Evolutionary conservation across 805 yeast species (phyloP).

Genomic region (Wickerhamiella vanderwaltii): DNA sequence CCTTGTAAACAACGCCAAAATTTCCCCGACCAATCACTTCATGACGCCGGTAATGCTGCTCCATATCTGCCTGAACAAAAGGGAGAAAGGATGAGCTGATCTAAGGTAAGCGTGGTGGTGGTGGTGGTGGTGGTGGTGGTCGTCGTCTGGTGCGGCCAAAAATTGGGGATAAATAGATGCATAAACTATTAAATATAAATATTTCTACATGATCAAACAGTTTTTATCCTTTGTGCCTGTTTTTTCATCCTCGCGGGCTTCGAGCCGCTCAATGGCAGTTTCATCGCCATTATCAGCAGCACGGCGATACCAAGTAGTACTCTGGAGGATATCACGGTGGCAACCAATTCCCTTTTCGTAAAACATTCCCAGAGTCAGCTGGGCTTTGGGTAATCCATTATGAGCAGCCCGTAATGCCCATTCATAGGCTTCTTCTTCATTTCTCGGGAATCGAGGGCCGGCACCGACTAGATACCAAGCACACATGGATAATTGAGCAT

Average conservation of each 20-base stretch:
- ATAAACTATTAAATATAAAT: not conserved
- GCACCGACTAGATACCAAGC: slow-evolving; percentile 95
- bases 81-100: too few species aligned
- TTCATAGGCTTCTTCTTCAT: slow-evolving; percentile 77
- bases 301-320: slow-evolving; percentile 60
- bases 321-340: slow-evolving; percentile 40
- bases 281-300: slow-evolving; percentile 56
- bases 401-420: slow-evolving; percentile 89
- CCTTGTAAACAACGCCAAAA: slow-evolving; percentile 94
- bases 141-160: too few species aligned
- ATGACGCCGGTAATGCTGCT: slow-evolving; percentile 48
- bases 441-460: slow-evolving; percentile 65
- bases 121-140: too few species aligned
- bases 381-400: slow-evolving; percentile 65
- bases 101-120: too few species aligned
- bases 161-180: not conserved
- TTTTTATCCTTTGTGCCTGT: slow-evolving; percentile 30
- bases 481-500: slow-evolving; percentile 84
- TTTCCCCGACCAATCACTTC: slow-evolving; percentile 94
- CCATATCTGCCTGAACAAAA: too few species aligned
- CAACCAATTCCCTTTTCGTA: slow-evolving; percentile 84
- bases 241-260: slow-evolving; percentile 13
- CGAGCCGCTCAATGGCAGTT: slow-evolving; percentile 34
- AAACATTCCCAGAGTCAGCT: slow-evolving; percentile 72
- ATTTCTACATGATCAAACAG: slow-evolving; percentile 32